These are phyloP conservation scores for Solanum ahanhuiri DNA, from an alignment of 257 asterid species.

Conservation along the genomic window DNA sequence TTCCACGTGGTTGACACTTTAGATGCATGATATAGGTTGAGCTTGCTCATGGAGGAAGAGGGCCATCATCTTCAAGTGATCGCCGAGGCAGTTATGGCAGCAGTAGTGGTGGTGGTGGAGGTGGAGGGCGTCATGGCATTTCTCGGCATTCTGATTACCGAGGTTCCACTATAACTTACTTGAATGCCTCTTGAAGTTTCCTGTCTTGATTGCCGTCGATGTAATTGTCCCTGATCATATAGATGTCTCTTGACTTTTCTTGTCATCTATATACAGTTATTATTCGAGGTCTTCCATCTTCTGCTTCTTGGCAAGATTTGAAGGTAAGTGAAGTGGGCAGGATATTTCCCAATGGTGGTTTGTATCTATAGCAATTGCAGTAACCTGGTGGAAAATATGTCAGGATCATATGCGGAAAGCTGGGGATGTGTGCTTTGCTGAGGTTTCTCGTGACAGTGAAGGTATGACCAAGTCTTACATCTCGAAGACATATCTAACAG, in stretches of 20 bases:
- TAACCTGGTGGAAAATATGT: slow-evolving; percentile 8
- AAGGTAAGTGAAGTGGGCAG: slow-evolving; percentile 40
- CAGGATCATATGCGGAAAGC: slow-evolving; percentile 99
- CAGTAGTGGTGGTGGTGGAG: slow-evolving; percentile 20
- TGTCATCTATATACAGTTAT: slow-evolving; percentile 35
- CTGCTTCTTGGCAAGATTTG: slow-evolving; percentile 99
- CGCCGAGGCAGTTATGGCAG: slow-evolving; percentile 79
- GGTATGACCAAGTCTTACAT: slow-evolving; percentile 28
- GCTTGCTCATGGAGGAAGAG: slow-evolving; percentile 98
- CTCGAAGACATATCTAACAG: not conserved
- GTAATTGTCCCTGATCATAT: not conserved
- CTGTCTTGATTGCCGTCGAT: not conserved
- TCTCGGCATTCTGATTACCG: slow-evolving; percentile 96
- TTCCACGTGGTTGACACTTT: not conserved
- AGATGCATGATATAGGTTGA: slow-evolving; percentile 43
- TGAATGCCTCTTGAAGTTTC: not conserved
- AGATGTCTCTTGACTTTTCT: not conserved
- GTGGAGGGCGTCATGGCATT: slow-evolving; percentile 52
- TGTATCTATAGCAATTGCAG: not conserved
- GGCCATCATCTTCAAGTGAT: slow-evolving; percentile 84
- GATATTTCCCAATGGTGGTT: not conserved
- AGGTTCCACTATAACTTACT: slow-evolving; percentile 34
- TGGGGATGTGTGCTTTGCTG: slow-evolving; percentile 99
- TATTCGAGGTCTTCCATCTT: slow-evolving; percentile 95
- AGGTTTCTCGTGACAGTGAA: slow-evolving; percentile 92